phyloP scores from a whole-genome alignment of 495 filamentous ascomycete species.

The Daldinia loculata region DNA sequence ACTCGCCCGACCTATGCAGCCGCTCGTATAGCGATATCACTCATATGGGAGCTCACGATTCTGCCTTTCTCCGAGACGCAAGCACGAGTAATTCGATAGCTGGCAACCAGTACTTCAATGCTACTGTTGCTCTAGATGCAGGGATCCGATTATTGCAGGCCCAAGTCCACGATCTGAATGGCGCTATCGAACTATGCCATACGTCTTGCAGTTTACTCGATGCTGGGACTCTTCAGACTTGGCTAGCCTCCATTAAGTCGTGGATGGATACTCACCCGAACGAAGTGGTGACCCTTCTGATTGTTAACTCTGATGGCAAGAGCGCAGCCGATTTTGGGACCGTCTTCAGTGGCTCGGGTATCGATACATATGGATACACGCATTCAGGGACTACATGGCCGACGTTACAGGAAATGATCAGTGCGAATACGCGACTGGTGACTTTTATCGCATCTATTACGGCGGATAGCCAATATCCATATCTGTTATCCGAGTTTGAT shows the following conservation, averaged over 20 bases:
- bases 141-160: slow-evolving; percentile 75
- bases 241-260: slow-evolving; percentile 63
- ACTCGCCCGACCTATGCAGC: slow-evolving; percentile 67
- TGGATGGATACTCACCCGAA: slow-evolving; percentile 73
- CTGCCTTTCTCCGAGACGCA: slow-evolving; percentile 67
- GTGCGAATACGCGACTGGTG: slow-evolving; percentile 65
- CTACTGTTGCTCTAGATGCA: slow-evolving; percentile 69
- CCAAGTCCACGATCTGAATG: slow-evolving; percentile 67
- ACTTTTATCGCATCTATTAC: slow-evolving; percentile 69
- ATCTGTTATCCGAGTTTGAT: slow-evolving; percentile 74
- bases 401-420: slow-evolving; percentile 69
- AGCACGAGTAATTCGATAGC: slow-evolving; percentile 62
- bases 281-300: slow-evolving; percentile 74
- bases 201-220: slow-evolving; percentile 71
- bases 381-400: slow-evolving; percentile 65
- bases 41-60: slow-evolving; percentile 74
- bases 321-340: slow-evolving; percentile 58
- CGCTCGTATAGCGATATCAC: slow-evolving; percentile 72
- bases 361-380: slow-evolving; percentile 66
- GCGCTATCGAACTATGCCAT: slow-evolving; percentile 70
- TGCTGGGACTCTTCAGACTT: slow-evolving; percentile 66
- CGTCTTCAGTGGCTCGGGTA: slow-evolving; percentile 63
- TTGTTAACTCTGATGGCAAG: slow-evolving; percentile 72
- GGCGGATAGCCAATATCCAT: slow-evolving; percentile 58
- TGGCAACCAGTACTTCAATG: slow-evolving; percentile 73